A percentile compares a stretch with the other conserved stretches of the same genome.
Conservation (phyloP, 2,329 filamentous ascomycete species). For the Calonectria naviculata region DNA sequence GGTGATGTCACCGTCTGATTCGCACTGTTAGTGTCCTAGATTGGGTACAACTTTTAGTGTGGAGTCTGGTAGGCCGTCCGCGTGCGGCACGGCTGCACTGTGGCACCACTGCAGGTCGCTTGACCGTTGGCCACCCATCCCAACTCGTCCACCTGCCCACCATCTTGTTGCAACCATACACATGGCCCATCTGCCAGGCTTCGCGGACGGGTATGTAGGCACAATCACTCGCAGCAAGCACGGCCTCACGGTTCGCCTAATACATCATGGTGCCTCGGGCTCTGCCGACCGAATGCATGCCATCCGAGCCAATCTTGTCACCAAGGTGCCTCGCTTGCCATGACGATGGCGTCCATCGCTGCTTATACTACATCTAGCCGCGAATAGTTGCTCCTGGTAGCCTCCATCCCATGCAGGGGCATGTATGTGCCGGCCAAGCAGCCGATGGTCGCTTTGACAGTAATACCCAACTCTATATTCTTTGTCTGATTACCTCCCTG, state of each 20-base stretch:
- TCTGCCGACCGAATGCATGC: slow-evolving; percentile 13
- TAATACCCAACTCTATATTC: not conserved
- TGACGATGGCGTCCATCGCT: not conserved
- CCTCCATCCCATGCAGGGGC: not conserved
- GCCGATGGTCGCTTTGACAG: not conserved
- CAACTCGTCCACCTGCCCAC: slow-evolving; percentile 29
- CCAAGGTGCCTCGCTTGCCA: not conserved
- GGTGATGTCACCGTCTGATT: slow-evolving; percentile 16
- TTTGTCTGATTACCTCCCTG: not conserved
- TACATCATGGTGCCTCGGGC: slow-evolving; percentile 14
- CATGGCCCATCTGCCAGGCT: slow-evolving; percentile 2
- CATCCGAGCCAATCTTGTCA: slow-evolving; percentile 16
- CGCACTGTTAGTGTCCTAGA: slow-evolving; percentile 7
- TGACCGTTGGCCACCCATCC: slow-evolving; percentile 22
- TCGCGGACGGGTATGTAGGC: not conserved
- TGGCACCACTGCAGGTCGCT: slow-evolving; percentile 29
- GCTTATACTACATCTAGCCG: slow-evolving; percentile 8
- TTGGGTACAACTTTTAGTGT: not conserved
- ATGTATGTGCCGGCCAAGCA: not conserved
- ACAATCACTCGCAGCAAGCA: slow-evolving; percentile 18
- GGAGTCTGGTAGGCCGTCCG: not conserved
- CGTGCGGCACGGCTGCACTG: slow-evolving; percentile 14
- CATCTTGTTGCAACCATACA: slow-evolving; percentile 3
- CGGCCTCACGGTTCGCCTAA: slow-evolving; percentile 17
- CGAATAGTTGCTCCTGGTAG: not conserved